Evolutionary conservation across 768 basidiomycete genomes (phyloP).

Genomic region (Leccinum boreale): DNA sequence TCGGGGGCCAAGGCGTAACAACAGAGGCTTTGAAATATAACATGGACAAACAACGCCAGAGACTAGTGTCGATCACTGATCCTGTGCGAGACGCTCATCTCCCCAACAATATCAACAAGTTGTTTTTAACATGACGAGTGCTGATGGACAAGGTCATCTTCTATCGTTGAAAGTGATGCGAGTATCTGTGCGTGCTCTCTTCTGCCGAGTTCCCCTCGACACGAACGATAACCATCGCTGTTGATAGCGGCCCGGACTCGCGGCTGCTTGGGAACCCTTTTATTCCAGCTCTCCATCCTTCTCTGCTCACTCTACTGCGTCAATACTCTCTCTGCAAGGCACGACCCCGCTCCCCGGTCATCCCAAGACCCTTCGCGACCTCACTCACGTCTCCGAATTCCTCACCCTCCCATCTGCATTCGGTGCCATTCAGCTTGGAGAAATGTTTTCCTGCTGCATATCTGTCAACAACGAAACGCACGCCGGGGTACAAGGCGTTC

Average conservation of each 20-base stretch:
- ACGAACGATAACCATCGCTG: conserved; percentile 1
- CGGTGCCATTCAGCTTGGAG: conserved; percentile 84
- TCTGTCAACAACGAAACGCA: conserved; percentile 79
- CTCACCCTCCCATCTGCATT: conserved; percentile 81
- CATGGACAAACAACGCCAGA: conserved; percentile 20
- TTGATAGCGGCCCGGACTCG: conserved; percentile 66
- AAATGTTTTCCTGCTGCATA: conserved; percentile 81
- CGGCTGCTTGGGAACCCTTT: conserved; percentile 81
- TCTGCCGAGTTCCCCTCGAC: background rate
- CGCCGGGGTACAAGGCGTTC: conserved; percentile 58
- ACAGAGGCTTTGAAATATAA: conserved; percentile 18
- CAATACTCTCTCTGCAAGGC: conserved; percentile 75
- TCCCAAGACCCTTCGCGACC: conserved; percentile 81
- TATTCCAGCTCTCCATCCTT: conserved; percentile 81
- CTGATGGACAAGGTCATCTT: conserved; percentile 61
- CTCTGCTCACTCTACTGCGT: conserved; percentile 76
- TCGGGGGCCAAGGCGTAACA: too few species aligned
- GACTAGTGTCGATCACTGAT: background rate
- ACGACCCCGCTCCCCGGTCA: conserved; percentile 65
- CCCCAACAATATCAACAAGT: background rate
- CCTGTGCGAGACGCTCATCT: background rate
- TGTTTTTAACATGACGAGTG: conserved; percentile 6
- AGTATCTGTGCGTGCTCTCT: conserved; percentile 62
- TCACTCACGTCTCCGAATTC: conserved; percentile 75
- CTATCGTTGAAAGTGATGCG: conserved; percentile 86